Evolutionary conservation across 345 rosid genomes (phyloP).

Genomic region (Sonneratia caseolaris): DNA sequence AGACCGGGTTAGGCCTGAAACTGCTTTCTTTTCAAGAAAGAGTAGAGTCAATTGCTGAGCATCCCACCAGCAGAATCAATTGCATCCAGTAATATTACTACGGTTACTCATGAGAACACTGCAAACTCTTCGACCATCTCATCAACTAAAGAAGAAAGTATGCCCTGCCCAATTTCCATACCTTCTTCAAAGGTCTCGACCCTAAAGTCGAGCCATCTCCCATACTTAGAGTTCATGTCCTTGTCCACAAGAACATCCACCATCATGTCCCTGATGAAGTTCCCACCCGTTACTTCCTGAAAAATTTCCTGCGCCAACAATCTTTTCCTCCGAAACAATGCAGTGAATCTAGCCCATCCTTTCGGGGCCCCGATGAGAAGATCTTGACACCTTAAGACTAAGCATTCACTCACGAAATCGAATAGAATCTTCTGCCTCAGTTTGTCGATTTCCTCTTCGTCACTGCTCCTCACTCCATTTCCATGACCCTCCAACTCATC

Average conservation of each 20-base stretch:
- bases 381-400: slow-evolving; percentile 27
- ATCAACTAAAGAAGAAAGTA: slow-evolving; percentile 55
- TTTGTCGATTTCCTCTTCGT: slow-evolving; percentile 30
- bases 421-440: slow-evolving; percentile 44
- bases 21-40: neutral
- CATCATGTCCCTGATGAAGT: slow-evolving; percentile 49
- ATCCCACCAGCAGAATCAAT: neutral
- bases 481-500: slow-evolving; percentile 36
- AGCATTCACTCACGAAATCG: slow-evolving; percentile 41
- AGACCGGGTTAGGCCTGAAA: too few species aligned
- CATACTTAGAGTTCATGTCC: slow-evolving; percentile 56
- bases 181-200: slow-evolving; percentile 61
- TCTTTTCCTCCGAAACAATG: slow-evolving; percentile 27
- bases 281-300: slow-evolving; percentile 42
- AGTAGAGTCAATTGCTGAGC: neutral
- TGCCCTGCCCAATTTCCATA: slow-evolving; percentile 43
- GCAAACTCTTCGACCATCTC: slow-evolving; percentile 53
- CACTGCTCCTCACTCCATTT: slow-evolving; percentile 3
- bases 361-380: slow-evolving; percentile 37
- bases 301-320: slow-evolving; percentile 55
- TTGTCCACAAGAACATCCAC: slow-evolving; percentile 76
- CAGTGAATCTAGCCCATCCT: slow-evolving; percentile 27
- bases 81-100: neutral
- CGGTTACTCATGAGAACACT: neutral
- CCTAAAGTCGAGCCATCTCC: slow-evolving; percentile 66